Evolutionary conservation across 164 flowering plant species (phyloP).

Genomic region (Stephania yunnanensis): DNA sequence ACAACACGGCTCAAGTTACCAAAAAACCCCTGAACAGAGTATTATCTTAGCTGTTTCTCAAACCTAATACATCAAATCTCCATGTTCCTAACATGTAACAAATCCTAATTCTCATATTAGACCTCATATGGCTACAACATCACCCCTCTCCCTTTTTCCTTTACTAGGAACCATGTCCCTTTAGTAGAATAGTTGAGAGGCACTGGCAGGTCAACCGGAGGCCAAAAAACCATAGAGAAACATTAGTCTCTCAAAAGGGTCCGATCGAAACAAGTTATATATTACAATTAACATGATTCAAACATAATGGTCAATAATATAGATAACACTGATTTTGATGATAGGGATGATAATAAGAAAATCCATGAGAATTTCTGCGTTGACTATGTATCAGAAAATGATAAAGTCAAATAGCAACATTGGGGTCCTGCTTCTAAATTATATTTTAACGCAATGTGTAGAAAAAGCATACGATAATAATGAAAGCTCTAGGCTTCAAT

Average conservation of each 20-base stretch:
- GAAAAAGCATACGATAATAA: neutral
- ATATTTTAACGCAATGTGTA: neutral
- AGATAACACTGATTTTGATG: neutral
- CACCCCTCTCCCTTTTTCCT: neutral
- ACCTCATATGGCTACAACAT: neutral
- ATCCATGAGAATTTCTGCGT: neutral
- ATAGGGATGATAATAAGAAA: neutral
- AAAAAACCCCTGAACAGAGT: no score
- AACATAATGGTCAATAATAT: neutral
- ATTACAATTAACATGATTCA: neutral
- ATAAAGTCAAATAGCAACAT: neutral
- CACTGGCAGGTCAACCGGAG: neutral
- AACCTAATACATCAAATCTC: no score
- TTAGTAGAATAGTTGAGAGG: neutral
- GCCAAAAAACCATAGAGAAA: neutral
- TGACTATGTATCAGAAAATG: neutral
- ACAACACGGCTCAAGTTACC: neutral
- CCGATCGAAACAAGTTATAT: neutral
- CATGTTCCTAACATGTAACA: no score
- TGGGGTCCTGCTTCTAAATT: neutral
- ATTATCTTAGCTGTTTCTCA: no score
- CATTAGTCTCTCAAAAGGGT: neutral
- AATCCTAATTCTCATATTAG: no score
- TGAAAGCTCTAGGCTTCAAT: neutral
- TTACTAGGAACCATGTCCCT: neutral